Conservation (phyloP, 805 yeast genomes). For the Debaryomyces castellii region DNA sequence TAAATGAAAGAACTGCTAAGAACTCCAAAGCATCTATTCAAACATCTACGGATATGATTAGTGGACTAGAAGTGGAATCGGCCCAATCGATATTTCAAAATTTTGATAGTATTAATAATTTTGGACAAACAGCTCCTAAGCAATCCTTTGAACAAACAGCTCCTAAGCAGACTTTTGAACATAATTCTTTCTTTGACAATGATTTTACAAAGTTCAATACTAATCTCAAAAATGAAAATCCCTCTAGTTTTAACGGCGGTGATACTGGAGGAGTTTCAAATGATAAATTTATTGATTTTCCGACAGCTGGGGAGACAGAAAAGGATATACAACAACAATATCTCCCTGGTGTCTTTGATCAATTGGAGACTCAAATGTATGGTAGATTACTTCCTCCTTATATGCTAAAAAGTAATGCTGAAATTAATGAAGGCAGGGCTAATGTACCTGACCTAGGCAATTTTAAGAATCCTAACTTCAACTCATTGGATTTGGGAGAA, state of each 20-base stretch:
- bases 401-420: slow-evolving; percentile 50
- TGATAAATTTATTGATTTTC: neutral
- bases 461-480: neutral
- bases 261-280: neutral
- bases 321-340: no score
- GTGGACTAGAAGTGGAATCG: slow-evolving; percentile 1
- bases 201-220: neutral
- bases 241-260: neutral
- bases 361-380: slow-evolving; percentile 78
- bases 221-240: neutral
- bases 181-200: neutral
- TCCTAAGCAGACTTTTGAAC: neutral
- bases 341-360: slow-evolving; percentile 82
- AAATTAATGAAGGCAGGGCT: neutral
- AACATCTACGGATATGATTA: neutral
- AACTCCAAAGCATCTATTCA: neutral
- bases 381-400: slow-evolving; percentile 84
- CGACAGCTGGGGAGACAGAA: neutral
- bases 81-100: slow-evolving; percentile 24
- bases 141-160: neutral
- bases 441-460: neutral
- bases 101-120: slow-evolving; percentile 29
- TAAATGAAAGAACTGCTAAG: slow-evolving; percentile 69
- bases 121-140: slow-evolving; percentile 2
- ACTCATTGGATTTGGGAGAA: slow-evolving; percentile 17